Evolutionary conservation across 2,329 filamentous ascomycete species (phyloP), one percentile per base, ranked within the genome.

Genomic region (Tolypocladium album): DNA sequence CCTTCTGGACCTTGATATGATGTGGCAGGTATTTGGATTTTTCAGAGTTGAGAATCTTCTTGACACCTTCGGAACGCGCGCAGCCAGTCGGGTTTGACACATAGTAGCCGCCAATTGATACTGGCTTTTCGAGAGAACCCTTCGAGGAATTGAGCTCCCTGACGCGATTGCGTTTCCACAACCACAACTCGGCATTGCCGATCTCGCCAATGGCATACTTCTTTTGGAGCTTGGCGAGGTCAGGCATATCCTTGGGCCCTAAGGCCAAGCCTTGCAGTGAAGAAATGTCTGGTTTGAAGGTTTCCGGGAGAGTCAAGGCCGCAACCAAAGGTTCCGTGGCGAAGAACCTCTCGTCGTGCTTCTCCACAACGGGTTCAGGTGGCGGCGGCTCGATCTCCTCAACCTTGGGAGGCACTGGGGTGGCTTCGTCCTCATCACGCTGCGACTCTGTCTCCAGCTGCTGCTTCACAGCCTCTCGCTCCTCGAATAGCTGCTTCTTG

Each of bases 1-100:
- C 90, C 75, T 88, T 94, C 72, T 94, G 90, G 24, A 99, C 91
- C 70, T 95, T 96, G 76, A 99, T 94, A 65, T 96, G 92, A 78
- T 99, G 94, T 47, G 94, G 94, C 9, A 99, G 82, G 71, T 99
- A 99, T 71, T 97, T 96, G 36, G 92, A 96, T 78, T 99, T 99
- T 73, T 99, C 94, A 0, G 91, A 90, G 72, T 99, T 95, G 63
- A 96, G 82, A 60, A 99, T 97, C 79, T 93, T 96, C 78, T 95
- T 93, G 68, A 92, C 87, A 36, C 92, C 92, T 76, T 99, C 92
- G 0, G 94, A 97, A 60, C 94, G 85, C 60, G 94, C 94, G 66
- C 86, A 89, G 40, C 94, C 94, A 12, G 91, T 91, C 0, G 81
- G 63, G 65, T 97, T 99, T 0, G 90, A 86, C 47, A 97, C 90